phyloP scores from a whole-genome alignment of 164 flowering plant species.

The Aristolochia fimbriata region DNA sequence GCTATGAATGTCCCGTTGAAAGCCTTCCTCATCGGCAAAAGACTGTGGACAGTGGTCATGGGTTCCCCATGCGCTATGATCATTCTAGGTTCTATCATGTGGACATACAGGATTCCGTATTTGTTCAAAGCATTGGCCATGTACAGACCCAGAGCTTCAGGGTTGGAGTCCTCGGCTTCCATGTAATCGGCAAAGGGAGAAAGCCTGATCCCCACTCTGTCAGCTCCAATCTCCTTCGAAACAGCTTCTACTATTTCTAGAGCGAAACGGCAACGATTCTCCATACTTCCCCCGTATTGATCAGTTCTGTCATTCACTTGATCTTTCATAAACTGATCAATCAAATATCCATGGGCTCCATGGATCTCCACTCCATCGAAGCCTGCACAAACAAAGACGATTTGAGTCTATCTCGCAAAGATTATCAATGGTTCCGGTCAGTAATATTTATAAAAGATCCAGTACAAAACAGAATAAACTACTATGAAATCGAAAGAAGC shows the following conservation, averaged over 20 bases:
- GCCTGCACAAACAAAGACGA: conserved; percentile 10
- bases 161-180: conserved; percentile 25
- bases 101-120: conserved; percentile 15
- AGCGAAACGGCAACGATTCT: conserved; percentile 46
- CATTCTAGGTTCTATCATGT: conserved; percentile 29
- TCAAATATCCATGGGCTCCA: conserved; percentile 50
- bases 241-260: conserved; percentile 46
- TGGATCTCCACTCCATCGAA: conserved; percentile 56
- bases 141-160: conserved; percentile 21
- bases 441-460: too few species aligned
- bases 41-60: conserved; percentile 9
- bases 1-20: conserved; percentile 20
- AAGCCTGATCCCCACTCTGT: conserved; percentile 27
- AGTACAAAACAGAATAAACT: background rate
- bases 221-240: conserved; percentile 43
- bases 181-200: conserved; percentile 21
- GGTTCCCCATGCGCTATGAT: conserved; percentile 1
- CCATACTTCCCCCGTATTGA: conserved; percentile 45
- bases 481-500: background rate
- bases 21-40: conserved; percentile 21
- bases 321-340: conserved; percentile 62
- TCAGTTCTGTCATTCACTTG: conserved; percentile 46
- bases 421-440: too few species aligned
- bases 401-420: too few species aligned
- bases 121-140: conserved; percentile 21